phyloP scores from a whole-genome alignment of 495 filamentous ascomycete genomes.

The Aspergillus taichungensis region DNA sequence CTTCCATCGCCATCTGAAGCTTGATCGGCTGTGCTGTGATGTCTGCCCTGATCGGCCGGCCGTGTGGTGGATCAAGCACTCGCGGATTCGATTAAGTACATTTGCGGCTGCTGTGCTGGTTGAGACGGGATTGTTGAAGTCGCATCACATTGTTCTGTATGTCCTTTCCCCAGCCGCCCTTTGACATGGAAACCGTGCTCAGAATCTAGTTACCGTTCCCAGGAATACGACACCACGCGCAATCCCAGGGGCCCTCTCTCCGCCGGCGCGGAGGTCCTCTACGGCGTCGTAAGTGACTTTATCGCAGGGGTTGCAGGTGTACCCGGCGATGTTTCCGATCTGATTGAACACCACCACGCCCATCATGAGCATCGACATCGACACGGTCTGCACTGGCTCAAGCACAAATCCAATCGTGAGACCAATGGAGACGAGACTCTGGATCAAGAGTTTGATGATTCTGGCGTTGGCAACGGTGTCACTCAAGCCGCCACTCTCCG shows the following conservation, averaged over 20 bases:
- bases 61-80: constrained; percentile 60
- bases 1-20: constrained; percentile 60
- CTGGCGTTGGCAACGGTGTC: neutral
- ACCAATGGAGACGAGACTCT: neutral
- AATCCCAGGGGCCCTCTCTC: constrained; percentile 66
- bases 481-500: too few relatives aligned
- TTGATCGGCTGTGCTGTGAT: constrained; percentile 52
- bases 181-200: neutral
- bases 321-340: constrained; percentile 61
- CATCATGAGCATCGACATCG: constrained; percentile 4
- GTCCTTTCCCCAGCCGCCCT: constrained; percentile 9
- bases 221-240: constrained; percentile 63
- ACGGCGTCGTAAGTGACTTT: constrained; percentile 66
- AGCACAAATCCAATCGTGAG: neutral
- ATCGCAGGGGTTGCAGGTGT: constrained; percentile 78
- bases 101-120: constrained; percentile 60
- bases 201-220: constrained; percentile 47
- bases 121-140: constrained; percentile 50
- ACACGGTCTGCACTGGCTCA: neutral
- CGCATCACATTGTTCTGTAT: constrained; percentile 61
- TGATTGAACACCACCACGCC: constrained; percentile 10
- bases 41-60: constrained; percentile 57
- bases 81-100: constrained; percentile 53
- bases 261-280: constrained; percentile 60
- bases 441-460: neutral